phyloP scores from a whole-genome alignment of 1,284 basidiomycete species.

The Rhodotorula sp. region DNA sequence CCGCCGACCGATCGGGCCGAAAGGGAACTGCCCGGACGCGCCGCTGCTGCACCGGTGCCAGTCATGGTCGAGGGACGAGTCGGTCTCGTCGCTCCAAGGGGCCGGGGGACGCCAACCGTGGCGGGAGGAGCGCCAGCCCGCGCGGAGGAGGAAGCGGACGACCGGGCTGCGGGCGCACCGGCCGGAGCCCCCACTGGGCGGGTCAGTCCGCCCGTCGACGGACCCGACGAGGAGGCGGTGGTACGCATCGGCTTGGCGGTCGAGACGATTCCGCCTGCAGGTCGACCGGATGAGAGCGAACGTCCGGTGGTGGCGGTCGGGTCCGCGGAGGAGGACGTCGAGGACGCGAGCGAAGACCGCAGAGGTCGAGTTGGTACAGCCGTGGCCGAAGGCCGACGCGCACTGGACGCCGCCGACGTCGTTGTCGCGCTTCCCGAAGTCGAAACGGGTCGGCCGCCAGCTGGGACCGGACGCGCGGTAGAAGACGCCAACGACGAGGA shows the following conservation, averaged over 20 bases:
- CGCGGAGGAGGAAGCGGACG: not conserved
- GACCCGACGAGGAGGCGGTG: not conserved
- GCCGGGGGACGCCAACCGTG: no score
- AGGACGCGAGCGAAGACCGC: slow-evolving; percentile 5
- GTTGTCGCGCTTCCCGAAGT: not conserved
- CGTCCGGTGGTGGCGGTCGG: not conserved
- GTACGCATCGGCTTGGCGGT: slow-evolving; percentile 5
- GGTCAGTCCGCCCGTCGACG: not conserved
- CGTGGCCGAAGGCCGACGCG: not conserved
- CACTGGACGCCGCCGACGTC: not conserved
- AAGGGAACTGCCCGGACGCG: not conserved
- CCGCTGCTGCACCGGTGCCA: not conserved
- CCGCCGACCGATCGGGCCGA: not conserved
- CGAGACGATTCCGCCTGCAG: slow-evolving; percentile 7
- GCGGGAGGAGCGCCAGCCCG: no score
- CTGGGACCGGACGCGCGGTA: not conserved
- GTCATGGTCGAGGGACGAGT: no score
- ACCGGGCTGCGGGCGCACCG: not conserved
- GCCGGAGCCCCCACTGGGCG: not conserved
- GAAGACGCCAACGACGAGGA: not conserved
- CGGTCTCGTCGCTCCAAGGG: no score
- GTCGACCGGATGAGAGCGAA: not conserved
- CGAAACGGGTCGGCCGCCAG: not conserved
- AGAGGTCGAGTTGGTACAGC: not conserved
- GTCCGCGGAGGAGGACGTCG: not conserved